These are phyloP conservation scores for Haplosporangium sp. DNA, from an alignment of 371 early-diverging fungal genomes.

Conservation along the genomic window DNA sequence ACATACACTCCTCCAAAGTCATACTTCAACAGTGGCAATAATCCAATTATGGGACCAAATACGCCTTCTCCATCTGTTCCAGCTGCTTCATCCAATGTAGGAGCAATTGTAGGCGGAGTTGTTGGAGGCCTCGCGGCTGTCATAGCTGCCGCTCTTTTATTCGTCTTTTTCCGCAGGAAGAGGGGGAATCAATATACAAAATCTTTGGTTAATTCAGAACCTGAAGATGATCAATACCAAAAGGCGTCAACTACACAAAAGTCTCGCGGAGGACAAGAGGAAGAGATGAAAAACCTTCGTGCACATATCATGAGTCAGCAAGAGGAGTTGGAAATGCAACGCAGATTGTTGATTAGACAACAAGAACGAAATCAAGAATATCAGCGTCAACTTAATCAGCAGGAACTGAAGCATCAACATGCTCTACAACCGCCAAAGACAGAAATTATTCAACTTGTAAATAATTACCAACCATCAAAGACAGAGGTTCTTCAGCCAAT, in stretches of 20 bases:
- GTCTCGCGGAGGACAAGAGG: background rate
- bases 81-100: background rate
- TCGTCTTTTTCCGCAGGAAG: slow-evolving; percentile 3
- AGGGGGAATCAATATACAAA: background rate
- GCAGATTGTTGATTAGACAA: slow-evolving; percentile 12
- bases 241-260: background rate
- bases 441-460: background rate
- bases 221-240: background rate
- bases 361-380: slow-evolving; percentile 15
- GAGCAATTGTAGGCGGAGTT: slow-evolving; percentile 22
- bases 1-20: slow-evolving; percentile 22
- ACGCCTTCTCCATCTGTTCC: background rate
- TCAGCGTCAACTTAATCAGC: slow-evolving; percentile 2
- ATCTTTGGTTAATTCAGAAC: background rate
- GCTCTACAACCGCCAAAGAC: background rate
- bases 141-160: background rate
- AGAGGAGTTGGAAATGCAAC: slow-evolving; percentile 25
- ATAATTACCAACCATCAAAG: slow-evolving; percentile 3
- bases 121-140: slow-evolving; percentile 18
- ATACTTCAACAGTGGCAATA: background rate
- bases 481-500: too few species aligned
- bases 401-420: slow-evolving; percentile 1
- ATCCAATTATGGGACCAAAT: background rate
- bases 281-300: slow-evolving; percentile 14
- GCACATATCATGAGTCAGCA: slow-evolving; percentile 20